A percentile compares a stretch with the other conserved stretches of the same genome.
These are phyloP conservation scores for Galerina marginata DNA, from an alignment of 768 basidiomycete genomes.

Conservation along the genomic window DNA sequence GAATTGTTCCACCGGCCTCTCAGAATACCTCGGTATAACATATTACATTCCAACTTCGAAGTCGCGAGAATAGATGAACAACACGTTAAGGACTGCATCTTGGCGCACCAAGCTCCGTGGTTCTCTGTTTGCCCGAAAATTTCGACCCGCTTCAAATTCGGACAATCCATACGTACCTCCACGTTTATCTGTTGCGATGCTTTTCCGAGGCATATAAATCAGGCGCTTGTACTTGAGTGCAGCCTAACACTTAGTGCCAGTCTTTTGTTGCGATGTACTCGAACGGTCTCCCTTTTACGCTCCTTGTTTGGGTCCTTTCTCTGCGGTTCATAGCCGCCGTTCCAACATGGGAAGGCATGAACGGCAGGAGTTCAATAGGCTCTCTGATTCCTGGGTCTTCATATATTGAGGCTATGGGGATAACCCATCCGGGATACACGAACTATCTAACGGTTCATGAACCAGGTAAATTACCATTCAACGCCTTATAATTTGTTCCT, in stretches of 20 bases:
- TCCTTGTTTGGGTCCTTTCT: slow-evolving; percentile 29
- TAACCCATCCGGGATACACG: slow-evolving; percentile 21
- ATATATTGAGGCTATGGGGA: slow-evolving; percentile 42
- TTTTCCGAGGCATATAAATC: slow-evolving; percentile 32
- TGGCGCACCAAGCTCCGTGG: slow-evolving; percentile 4
- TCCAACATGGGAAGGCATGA: slow-evolving; percentile 49
- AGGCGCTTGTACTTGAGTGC: neutral
- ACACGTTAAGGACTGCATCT: neutral
- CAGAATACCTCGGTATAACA: too few relatives aligned
- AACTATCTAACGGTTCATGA: slow-evolving; percentile 37
- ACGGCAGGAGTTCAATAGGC: slow-evolving; percentile 40
- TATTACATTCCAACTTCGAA: too few relatives aligned
- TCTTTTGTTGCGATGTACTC: slow-evolving; percentile 10
- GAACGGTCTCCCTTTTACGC: slow-evolving; percentile 6
- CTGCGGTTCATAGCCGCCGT: slow-evolving; percentile 35
- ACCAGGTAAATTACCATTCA: slow-evolving; percentile 32
- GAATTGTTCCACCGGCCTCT: too few relatives aligned
- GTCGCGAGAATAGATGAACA: neutral
- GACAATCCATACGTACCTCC: slow-evolving; percentile 25
- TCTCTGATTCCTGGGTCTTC: slow-evolving; percentile 49
- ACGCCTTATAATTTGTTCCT: neutral
- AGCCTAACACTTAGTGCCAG: neutral
- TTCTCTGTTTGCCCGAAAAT: slow-evolving; percentile 10
- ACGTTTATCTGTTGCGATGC: slow-evolving; percentile 31
- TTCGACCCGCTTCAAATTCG: slow-evolving; percentile 27